Conservation (phyloP, 202 grass and related monocot genomes). For the Setaria viridis region DNA sequence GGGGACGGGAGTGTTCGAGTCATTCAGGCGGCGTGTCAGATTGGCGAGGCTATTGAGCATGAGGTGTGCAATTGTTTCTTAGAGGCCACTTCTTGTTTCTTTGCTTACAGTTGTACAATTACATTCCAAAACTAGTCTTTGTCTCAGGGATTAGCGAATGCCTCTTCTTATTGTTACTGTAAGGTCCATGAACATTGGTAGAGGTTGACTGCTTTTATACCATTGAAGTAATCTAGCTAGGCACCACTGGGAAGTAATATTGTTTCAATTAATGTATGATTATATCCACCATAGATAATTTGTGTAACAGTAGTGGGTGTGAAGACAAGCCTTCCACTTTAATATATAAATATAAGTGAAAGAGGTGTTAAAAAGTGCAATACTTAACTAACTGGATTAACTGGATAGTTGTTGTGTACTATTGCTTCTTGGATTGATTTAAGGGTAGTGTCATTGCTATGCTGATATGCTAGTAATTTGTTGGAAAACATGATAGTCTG, state of each 20-base stretch:
- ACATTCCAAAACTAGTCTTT: conserved; percentile 29
- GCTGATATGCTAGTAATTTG: conserved; percentile 6
- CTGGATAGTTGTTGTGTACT: background rate
- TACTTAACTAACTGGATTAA: background rate
- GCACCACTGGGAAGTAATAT: background rate
- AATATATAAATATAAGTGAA: conserved; percentile 5
- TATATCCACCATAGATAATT: conserved; percentile 1
- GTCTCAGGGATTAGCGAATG: background rate
- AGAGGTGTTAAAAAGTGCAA: conserved; percentile 2
- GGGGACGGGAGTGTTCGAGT: conserved; percentile 74
- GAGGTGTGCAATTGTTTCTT: conserved; percentile 61
- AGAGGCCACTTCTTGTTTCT: background rate
- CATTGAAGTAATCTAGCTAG: background rate
- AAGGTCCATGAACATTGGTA: background rate
- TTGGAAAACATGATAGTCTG: background rate
- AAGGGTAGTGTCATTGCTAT: background rate
- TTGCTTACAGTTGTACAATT: background rate
- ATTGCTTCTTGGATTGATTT: conserved; percentile 11
- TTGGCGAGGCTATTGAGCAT: conserved; percentile 88
- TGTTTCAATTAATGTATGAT: background rate
- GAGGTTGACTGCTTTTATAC: background rate
- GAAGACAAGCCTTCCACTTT: background rate
- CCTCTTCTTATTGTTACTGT: background rate
- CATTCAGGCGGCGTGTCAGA: conserved; percentile 58
- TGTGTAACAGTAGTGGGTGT: background rate